phyloP scores from a whole-genome alignment of 768 basidiomycete species.

The Leccinum boreale region DNA sequence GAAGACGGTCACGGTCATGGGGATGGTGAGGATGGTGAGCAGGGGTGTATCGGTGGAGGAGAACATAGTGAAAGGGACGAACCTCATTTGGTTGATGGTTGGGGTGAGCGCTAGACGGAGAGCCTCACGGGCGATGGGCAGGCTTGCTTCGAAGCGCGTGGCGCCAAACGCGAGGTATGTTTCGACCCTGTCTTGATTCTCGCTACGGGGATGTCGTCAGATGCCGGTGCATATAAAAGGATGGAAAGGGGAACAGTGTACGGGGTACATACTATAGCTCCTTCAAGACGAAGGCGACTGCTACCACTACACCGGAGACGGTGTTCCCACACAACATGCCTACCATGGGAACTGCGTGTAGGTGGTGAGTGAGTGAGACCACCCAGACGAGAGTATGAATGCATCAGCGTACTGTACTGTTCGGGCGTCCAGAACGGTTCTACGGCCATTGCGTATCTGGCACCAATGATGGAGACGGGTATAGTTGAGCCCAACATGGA shows the following conservation, averaged over 20 bases:
- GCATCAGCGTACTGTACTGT: constrained; percentile 59
- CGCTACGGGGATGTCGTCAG: constrained; percentile 38
- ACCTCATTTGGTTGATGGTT: constrained; percentile 86
- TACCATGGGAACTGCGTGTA: constrained; percentile 65
- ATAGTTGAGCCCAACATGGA: constrained; percentile 76
- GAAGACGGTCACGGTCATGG: not conserved
- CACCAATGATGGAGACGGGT: constrained; percentile 75
- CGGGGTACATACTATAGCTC: constrained; percentile 60
- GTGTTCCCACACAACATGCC: constrained; percentile 86
- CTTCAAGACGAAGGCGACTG: constrained; percentile 66
- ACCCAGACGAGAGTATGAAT: too few relatives aligned
- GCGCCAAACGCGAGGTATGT: constrained; percentile 85
- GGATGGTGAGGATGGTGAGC: not conserved
- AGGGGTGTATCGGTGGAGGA: not conserved
- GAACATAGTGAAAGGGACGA: constrained; percentile 2
- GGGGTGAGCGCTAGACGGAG: constrained; percentile 79
- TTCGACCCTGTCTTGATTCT: constrained; percentile 84
- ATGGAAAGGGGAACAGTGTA: not conserved
- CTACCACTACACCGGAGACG: constrained; percentile 72
- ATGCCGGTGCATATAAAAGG: not conserved
- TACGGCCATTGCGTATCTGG: constrained; percentile 70
- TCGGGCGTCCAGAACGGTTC: constrained; percentile 82
- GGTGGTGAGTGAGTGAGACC: not conserved
- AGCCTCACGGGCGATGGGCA: constrained; percentile 73
- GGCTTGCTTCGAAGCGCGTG: constrained; percentile 77